Evolutionary conservation across 2,329 filamentous ascomycete species (phyloP).

Genomic region (Zymoseptoria passerinii): DNA sequence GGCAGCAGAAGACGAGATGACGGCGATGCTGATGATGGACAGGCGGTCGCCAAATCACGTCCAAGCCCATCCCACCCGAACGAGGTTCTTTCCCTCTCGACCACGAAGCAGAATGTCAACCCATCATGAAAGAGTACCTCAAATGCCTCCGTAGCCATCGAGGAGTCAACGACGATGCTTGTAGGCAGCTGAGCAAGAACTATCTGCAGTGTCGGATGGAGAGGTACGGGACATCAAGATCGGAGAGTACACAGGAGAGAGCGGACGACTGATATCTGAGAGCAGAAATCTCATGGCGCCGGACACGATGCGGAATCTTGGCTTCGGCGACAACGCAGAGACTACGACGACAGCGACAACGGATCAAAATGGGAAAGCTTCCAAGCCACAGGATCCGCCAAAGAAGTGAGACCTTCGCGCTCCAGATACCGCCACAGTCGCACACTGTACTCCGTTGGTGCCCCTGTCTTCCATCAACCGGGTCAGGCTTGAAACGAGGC

Average conservation of each 20-base stretch:
- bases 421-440: background rate
- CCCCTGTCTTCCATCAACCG: background rate
- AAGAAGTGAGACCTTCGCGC: background rate
- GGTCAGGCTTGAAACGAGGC: background rate
- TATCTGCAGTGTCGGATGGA: conserved; percentile 95
- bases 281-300: conserved; percentile 85
- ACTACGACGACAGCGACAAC: background rate
- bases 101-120: conserved; percentile 92
- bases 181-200: conserved; percentile 74
- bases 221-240: conserved; percentile 48
- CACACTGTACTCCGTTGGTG: background rate
- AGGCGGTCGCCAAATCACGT: conserved; percentile 51
- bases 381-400: background rate
- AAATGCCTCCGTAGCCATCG: conserved; percentile 75
- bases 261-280: background rate
- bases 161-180: conserved; percentile 80
- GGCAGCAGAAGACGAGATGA: background rate
- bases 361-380: conserved; percentile 1
- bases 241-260: background rate
- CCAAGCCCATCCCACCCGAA: conserved; percentile 72
- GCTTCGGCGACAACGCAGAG: conserved; percentile 45
- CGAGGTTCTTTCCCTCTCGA: conserved; percentile 94
- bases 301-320: conserved; percentile 90
- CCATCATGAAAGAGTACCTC: conserved; percentile 77
- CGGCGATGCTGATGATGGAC: background rate